Evolutionary conservation across 164 flowering plant genomes (phyloP).

Genomic region (Protea cynaroides): DNA sequence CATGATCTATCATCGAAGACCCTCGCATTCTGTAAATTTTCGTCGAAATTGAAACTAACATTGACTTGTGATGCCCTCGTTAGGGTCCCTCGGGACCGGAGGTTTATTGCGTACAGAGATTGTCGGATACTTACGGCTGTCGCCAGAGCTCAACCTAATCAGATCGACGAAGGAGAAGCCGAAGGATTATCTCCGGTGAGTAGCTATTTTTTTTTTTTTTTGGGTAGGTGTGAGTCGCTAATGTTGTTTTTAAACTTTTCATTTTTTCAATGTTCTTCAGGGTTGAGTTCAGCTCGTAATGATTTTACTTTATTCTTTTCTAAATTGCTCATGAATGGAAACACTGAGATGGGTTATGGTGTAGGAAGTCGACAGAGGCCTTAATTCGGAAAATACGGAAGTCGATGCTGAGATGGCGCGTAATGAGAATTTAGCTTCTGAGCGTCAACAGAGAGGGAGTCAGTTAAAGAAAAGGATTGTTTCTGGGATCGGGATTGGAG

Average conservation of each 20-base stretch:
- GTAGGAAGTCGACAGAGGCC: constrained; percentile 40
- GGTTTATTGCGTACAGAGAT: constrained; percentile 3
- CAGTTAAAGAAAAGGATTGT: constrained; percentile 70
- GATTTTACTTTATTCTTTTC: neutral
- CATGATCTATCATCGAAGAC: constrained; percentile 19
- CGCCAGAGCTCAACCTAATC: constrained; percentile 37
- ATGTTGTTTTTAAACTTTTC: too few species aligned
- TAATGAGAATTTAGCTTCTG: constrained; percentile 16
- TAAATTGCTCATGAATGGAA: constrained; percentile 4
- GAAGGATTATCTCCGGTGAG: constrained; percentile 23
- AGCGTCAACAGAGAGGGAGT: constrained; percentile 40
- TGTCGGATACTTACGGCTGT: constrained; percentile 26
- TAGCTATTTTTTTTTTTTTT: too few species aligned
- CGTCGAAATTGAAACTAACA: constrained; percentile 16
- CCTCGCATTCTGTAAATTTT: constrained; percentile 15
- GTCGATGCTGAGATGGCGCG: too few species aligned
- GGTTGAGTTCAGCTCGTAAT: neutral
- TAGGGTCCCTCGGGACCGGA: constrained; percentile 6
- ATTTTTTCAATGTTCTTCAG: too few species aligned
- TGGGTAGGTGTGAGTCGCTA: too few species aligned
- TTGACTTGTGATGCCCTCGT: constrained; percentile 11
- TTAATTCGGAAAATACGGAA: constrained; percentile 11
- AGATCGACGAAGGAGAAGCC: constrained; percentile 20
- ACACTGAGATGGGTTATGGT: constrained; percentile 28
- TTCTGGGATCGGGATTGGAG: constrained; percentile 77